Base-by-base conservation (phyloP, 2,329 filamentous ascomycete genomes). In the Leptoxyphium fumago region DNA sequence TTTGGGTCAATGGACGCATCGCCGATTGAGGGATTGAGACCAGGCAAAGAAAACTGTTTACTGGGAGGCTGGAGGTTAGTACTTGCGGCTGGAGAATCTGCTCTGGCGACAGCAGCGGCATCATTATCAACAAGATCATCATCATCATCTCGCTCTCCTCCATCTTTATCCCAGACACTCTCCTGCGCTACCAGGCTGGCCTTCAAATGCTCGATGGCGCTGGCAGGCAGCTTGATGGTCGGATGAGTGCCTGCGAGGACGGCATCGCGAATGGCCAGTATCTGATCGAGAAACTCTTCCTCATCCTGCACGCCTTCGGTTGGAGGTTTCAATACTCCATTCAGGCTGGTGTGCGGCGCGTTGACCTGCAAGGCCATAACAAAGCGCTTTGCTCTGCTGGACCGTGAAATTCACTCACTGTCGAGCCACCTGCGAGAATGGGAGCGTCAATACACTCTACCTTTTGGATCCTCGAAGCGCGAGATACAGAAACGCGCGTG, bases 201-300 rank as follows among this genome's bases (percentile, higher is more conserved):
- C 46, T 56, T 54, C 21, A 61, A 53, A 43, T 54, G 50, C 59
- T 66, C 65, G 55, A 66, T 60, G 50, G 73, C 69, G 61, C 72
- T 66, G 52, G 69, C 61, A 52, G 74, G 71, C 49, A 78, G 68
- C 56, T 71, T 76, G 59, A 79, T 68, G 55, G 70, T 70, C 51
- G 74, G 72, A 58, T 88, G 82, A 54, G 73, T 78, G 58, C 88
- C 87, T 61, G 84, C 77, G 59, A 91, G 71, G 54, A 96, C 75
- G 53, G 79, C 73, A 68, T 94, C 83, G 64, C 80, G 81, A 63
- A 96, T 79, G 53, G 72, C 76, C 58, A 94, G 62, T 56, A 96
- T 83, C 66, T 81, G 85, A 59, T 82, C 75, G 68, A 86, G 91
- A 48, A 70, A 65, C 43, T 55, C 46, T 43, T 58, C 55, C 39